Base-by-base conservation (phyloP, 352 stramenopile species). In the Pythium plurisporium region DNA sequence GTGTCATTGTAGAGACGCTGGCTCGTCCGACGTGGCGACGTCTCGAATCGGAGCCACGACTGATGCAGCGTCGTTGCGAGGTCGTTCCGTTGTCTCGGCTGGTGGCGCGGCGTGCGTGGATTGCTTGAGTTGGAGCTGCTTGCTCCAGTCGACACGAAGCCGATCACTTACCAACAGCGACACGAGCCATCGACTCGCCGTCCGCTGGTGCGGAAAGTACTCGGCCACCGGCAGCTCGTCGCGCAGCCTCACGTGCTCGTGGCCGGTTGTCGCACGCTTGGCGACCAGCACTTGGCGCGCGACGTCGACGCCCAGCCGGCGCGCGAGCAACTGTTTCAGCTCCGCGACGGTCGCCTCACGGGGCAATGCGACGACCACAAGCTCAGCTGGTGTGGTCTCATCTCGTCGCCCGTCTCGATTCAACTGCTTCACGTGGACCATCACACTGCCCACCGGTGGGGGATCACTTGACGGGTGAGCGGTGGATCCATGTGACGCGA, bases 81-180 rank as follows among this genome's bases (percentile, higher is more conserved):
- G n/a, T n/a, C 17, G 17, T 29, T 54, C 26, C 31, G 11, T 22
- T 8, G 6, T 19, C 26, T 49, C 17, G 23, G 33, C 15, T 15
- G 33, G 10, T 38, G 33, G 33, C 33, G 15, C 33, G 33, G 15
- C n/a, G n/a, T n/a, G n/a, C n/a, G n/a, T n/a, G n/a, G n/a, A n/a
- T n/a, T n/a, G n/a, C n/a, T n/a, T n/a, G n/a, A n/a, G n/a, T n/a
- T n/a, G n/a, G 15, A 38, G 15, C 33, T 15, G 15, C 33, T 48
- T 48, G 26, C 22, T 12, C 59, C 59, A 66, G 17, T 54, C 50
- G 9, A 58, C 38, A 11, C n/a, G 34, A 1, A 60, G 8, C 5
- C 31, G 25, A 20, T 69, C 54, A 25, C 62, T 60, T 2, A 64
- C 42, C 19, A 69, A 17, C 20, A 69, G 55, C 30, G 48, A 55